Base-by-base conservation (phyloP, 768 basidiomycete species). In the Boletales sp. region DNA sequence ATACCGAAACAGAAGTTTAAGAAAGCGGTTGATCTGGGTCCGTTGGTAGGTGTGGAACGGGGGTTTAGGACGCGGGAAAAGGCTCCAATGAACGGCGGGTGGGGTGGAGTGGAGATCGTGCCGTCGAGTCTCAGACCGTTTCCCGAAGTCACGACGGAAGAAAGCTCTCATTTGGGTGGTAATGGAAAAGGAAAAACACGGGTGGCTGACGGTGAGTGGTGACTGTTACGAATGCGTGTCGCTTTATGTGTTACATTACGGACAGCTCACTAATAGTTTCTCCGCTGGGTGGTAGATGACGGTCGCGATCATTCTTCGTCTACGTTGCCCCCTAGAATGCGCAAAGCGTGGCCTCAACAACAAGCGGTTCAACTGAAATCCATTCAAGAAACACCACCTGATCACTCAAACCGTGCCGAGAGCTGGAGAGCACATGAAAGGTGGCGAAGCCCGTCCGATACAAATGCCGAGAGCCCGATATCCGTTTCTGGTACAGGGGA, bases 31-130 rank as follows among this genome's bases (percentile, higher is more conserved):
- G 79, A 87, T 61, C 59, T 87, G 1, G 86, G 86, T 13, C 86
- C 86, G 6, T 67, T 88, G 27, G 68, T 88, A 0, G 86, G 84
- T 13, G 58, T 63, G 21, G 69, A 77, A 52, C 69, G 86, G 5
- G 84, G 86, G 3, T 85, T 87, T 54, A 69, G 74, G 58, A 83
- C 86, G 18, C 65, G 76, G 40, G 86, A 86, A 63, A 70, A 72
- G 56, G 69, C 77, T 2, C 78, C 78, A 8, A 71, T 70, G 48
- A 77, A 76, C 37, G 82, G 86, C 1, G 86, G 86, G 4, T 74
- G 86, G 69, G 74, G 77, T 18, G 83, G 83, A 0, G 76, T 84
- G 24, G 83, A 84, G 70, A 74, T 84, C 67, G 71, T 77, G 11
- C 60, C 71, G 5, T 61, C 60, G 19, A 59, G 65, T 47, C 48